Conservation (phyloP, 1,284 basidiomycete genomes). For the Ganoderma boninense region DNA sequence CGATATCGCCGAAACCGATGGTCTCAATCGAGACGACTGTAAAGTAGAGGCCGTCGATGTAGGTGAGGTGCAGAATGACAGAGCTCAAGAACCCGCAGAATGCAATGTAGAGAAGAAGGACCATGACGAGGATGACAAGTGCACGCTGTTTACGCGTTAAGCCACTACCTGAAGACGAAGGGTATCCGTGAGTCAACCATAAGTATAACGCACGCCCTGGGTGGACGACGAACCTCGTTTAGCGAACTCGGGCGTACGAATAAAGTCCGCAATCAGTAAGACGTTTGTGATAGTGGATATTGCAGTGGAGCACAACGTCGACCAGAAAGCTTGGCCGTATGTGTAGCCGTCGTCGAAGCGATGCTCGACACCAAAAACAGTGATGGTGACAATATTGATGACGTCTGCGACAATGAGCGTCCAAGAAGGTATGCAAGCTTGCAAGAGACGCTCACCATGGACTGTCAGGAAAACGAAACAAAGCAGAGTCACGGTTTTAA, state of each 20-base stretch:
- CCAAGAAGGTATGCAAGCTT: neutral
- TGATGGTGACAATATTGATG: slow-evolving; percentile 73
- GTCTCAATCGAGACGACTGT: slow-evolving; percentile 77
- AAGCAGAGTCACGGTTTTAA: slow-evolving; percentile 69
- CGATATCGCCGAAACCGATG: slow-evolving; percentile 85
- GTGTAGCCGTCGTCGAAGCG: slow-evolving; percentile 75
- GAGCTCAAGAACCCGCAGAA: slow-evolving; percentile 70
- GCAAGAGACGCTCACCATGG: slow-evolving; percentile 59
- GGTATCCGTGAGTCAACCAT: neutral
- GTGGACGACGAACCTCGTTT: slow-evolving; percentile 61
- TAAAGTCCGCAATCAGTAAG: slow-evolving; percentile 71
- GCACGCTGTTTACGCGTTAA: slow-evolving; percentile 83
- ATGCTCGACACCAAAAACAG: slow-evolving; percentile 72
- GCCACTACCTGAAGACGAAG: slow-evolving; percentile 61
- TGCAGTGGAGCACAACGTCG: slow-evolving; percentile 80
- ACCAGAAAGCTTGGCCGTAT: slow-evolving; percentile 81
- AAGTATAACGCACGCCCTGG: neutral
- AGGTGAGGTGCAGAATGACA: slow-evolving; percentile 64
- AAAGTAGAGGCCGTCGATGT: slow-evolving; percentile 78
- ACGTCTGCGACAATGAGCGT: slow-evolving; percentile 50
- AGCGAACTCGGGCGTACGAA: slow-evolving; percentile 69
- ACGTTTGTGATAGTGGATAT: slow-evolving; percentile 75
- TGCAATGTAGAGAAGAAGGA: slow-evolving; percentile 77
- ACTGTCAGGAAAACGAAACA: slow-evolving; percentile 70
- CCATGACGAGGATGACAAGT: slow-evolving; percentile 80